Conservation (phyloP, 208 protist species). For the Tritrichomonas foetus region DNA sequence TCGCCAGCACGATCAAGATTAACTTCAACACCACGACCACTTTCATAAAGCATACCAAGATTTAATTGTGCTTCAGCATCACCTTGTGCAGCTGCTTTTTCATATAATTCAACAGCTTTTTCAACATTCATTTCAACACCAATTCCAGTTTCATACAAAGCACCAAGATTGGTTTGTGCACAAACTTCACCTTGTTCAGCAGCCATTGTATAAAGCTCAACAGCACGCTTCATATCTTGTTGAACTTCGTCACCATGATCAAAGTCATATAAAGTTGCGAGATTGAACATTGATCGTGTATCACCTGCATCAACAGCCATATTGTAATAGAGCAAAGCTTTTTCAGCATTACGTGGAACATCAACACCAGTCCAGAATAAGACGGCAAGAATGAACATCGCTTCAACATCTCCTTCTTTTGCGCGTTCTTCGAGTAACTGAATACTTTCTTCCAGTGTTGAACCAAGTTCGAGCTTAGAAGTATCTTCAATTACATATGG, state of each 20-base stretch:
- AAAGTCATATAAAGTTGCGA: neutral
- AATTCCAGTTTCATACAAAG: neutral
- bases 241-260: neutral
- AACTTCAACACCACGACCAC: neutral
- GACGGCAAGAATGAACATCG: neutral
- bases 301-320: neutral
- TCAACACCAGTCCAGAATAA: neutral
- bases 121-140: neutral
- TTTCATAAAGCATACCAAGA: constrained; percentile 10
- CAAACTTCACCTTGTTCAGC: neutral
- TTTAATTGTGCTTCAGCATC: neutral
- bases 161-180: constrained; percentile 1
- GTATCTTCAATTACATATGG: too few relatives aligned
- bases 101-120: neutral
- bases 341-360: neutral
- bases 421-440: too few relatives aligned
- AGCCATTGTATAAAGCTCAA: neutral
- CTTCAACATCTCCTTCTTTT: too few relatives aligned
- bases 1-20: neutral
- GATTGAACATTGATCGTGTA: neutral
- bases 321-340: neutral
- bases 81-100: neutral
- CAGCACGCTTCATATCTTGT: neutral
- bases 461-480: too few relatives aligned
- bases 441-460: too few relatives aligned